These are phyloP conservation scores for Aureobasidium zeae DNA, from an alignment of 2,329 filamentous ascomycete genomes.

Conservation along the genomic window DNA sequence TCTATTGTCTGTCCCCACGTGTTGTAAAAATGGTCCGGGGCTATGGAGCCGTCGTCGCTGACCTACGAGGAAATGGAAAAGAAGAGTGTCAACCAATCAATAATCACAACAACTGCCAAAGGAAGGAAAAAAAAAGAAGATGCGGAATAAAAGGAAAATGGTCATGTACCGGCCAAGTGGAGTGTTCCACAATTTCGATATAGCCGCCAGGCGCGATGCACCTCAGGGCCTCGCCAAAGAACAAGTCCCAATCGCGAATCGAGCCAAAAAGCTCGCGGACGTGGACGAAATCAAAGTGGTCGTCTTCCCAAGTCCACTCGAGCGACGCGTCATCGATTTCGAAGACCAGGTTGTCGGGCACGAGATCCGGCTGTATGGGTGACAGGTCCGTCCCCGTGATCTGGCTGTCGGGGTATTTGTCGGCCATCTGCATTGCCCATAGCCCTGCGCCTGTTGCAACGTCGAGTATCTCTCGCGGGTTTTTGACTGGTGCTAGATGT, in stretches of 20 bases:
- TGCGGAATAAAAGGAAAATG: neutral
- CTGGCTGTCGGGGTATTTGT: constrained; percentile 24
- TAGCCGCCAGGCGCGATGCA: constrained; percentile 32
- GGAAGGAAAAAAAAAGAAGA: too few species aligned
- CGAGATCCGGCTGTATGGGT: constrained; percentile 41
- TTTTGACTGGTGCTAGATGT: constrained; percentile 25
- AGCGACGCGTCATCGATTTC: constrained; percentile 39
- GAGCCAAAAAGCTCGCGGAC: constrained; percentile 38
- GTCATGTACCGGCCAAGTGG: constrained; percentile 26
- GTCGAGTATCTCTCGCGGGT: constrained; percentile 33
- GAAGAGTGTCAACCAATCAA: neutral
- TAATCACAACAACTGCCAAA: neutral
- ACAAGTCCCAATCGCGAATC: constrained; percentile 38
- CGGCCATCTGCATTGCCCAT: constrained; percentile 29
- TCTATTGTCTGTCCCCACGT: constrained; percentile 11
- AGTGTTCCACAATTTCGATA: constrained; percentile 34
- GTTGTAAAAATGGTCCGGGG: constrained; percentile 8
- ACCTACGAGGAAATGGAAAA: neutral
- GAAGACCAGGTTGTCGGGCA: constrained; percentile 39
- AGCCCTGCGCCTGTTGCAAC: constrained; percentile 43
- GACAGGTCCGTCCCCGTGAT: constrained; percentile 42
- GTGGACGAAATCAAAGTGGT: constrained; percentile 39
- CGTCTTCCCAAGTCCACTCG: constrained; percentile 32
- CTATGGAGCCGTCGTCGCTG: constrained; percentile 30
- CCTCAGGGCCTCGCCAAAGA: constrained; percentile 27